Evolutionary conservation across 805 yeast species (phyloP), one percentile per base, ranked within the genome.

Genomic region (Allodekkera sacchari): DNA sequence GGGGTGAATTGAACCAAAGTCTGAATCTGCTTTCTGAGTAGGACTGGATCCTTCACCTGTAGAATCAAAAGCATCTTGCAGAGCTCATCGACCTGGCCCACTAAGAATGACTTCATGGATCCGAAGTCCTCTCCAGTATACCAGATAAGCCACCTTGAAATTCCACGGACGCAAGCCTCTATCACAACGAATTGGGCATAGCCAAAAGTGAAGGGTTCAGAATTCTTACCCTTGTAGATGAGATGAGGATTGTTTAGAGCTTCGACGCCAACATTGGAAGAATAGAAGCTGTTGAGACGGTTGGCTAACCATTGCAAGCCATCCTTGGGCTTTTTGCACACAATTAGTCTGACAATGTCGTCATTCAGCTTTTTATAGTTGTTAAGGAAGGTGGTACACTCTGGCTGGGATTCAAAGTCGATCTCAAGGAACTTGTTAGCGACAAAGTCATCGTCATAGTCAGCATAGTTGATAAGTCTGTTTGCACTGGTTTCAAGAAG

Each of bases 141-240:
- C 96, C 96, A 89, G 12, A 85, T 76, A 46, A 84, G 75, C 98
- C 99, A 94, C 50, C 99, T 72, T 9, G 92, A 77, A 16, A 94
- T 79, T 22, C 97, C 98, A 37, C 95, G 71, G 21, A 92, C 73
- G 43, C 94, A 80, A 22, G 95, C 80, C 55, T 89, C 97, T 18
- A 87, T 83, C 17, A 87, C 74, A 49, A 77, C 78, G 38, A 92
- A 76, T 51, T 87, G 96, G 0, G 94, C 73, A 32, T 78, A 69
- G 0, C 94, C 92, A 38, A 75, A 69, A 26, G 81, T 68, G 49
- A 73, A 83, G 5, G 95, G 81, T 37, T 80, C 74, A 2, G 74
- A 66, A 31, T 64, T 63, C 38, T 68, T 81, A 1, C 71, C 71
- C 36, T 66, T 67, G 36, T 70, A 68, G 28, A 68, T 72, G 37